phyloP scores from a whole-genome alignment of 371 early-diverging fungal species.

The Syncephalastrum contaminatum region DNA sequence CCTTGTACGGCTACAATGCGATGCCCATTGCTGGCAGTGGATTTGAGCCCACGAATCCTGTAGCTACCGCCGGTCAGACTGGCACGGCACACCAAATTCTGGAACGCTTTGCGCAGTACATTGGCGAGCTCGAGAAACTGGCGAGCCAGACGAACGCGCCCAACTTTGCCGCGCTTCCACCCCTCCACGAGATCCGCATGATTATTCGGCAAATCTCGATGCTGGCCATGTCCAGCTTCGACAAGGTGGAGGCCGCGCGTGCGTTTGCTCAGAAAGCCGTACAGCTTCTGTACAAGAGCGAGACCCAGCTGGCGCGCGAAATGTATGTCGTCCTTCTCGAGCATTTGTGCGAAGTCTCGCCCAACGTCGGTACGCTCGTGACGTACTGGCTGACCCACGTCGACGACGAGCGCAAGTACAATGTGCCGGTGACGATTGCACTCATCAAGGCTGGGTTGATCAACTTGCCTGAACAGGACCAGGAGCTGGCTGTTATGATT shows the following conservation, averaged over 20 bases:
- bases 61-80: neutral
- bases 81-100: slow-evolving; percentile 55
- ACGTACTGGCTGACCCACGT: slow-evolving; percentile 89
- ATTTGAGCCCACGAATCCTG: no score
- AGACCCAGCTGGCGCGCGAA: slow-evolving; percentile 73
- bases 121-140: slow-evolving; percentile 79
- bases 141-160: slow-evolving; percentile 56
- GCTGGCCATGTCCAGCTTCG: slow-evolving; percentile 64
- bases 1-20: slow-evolving; percentile 12
- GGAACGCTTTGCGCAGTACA: slow-evolving; percentile 68
- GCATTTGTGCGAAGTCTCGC: slow-evolving; percentile 77
- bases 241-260: slow-evolving; percentile 77
- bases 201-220: slow-evolving; percentile 72
- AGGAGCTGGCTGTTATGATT: slow-evolving; percentile 81
- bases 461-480: slow-evolving; percentile 77
- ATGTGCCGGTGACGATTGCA: slow-evolving; percentile 79
- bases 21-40: no score
- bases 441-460: slow-evolving; percentile 81
- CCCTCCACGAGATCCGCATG: slow-evolving; percentile 74
- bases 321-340: slow-evolving; percentile 81
- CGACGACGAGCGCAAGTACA: slow-evolving; percentile 92
- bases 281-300: slow-evolving; percentile 76
- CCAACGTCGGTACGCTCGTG: slow-evolving; percentile 79
- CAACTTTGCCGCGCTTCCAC: slow-evolving; percentile 68
- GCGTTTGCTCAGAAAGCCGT: slow-evolving; percentile 88